Evolutionary conservation across 1,284 basidiomycete genomes (phyloP), one percentile per base, ranked within the genome.

Genomic region (Cystobasidium slooffiae): DNA sequence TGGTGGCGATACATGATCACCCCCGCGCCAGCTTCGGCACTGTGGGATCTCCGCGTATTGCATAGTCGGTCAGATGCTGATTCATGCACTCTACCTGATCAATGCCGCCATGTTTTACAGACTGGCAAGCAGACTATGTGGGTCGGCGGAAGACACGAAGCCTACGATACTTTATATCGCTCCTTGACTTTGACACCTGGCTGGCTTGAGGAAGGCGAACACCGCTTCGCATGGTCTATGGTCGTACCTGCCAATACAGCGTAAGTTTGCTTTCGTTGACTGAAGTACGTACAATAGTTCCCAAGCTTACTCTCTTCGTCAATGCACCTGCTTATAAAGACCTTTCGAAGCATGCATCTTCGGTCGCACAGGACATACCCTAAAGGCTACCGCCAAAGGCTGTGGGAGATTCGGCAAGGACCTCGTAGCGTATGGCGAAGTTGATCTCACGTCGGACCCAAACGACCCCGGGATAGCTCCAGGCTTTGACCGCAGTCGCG

Each of bases 211-310:
- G 52, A 22, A 24, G 70, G 70, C 22, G 62, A 65, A 53, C 70
- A 73, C 43, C 49, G 41, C 20, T 73, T 66, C 63, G 43, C n/a
- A 16, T 73, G 63, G 62, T 58, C 52, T 39, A 64, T 73, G 39
- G 51, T 73, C 6, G 70, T 73, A 9, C 70, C 70, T 51, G 49
- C 70, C 22, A 73, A 73, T 51, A 73, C 70, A 9, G 70, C 70
- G 70, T 62, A 22, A 66, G 52, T 18, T 65, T 47, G 7, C 43
- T 31, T 9, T 6, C 37, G 18, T 22, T 44, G n/a, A 9, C 2
- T 18, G 7, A 39, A 37, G 9, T 9, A 43, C 10, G 20, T 22
- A 1, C 1, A 24, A 1, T 20, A 44, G n/a, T 62, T 9, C 43
- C 44, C 22, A 1, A 0, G 18, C 24, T 51, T 3, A 12, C 10